Base-by-base conservation (phyloP, 1,139 yeast genomes). In the Protomyces inouyei region DNA sequence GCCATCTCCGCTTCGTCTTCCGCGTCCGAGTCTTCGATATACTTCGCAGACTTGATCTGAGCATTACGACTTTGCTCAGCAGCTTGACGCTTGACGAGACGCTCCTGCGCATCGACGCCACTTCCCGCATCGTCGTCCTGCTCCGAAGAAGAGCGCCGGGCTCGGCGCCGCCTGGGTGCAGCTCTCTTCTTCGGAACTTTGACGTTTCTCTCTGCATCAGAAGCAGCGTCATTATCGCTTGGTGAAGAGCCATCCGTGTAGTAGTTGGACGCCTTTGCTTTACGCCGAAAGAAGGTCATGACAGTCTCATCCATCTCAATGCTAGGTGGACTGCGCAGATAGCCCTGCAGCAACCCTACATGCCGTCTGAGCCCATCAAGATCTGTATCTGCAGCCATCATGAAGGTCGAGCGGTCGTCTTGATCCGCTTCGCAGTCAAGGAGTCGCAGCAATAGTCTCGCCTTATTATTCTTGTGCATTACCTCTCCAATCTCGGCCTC, bases 21-120 rank as follows among this genome's bases (percentile, higher is more conserved):
- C 18, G 66, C 66, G 52, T 66, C 68, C 16, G 68, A 66, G 46
- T 66, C 67, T 36, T 52, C 55, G n/a, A 66, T 60, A 55, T 61
- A 66, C 37, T 61, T 66, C 12, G 66, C 52, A 28, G 61, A 53
- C 35, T 63, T 66, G 55, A 66, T 38, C 16, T 37, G 55, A 9
- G 45, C 54, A n/a, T 48, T 37, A 10, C 64, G 61, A 14, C 57
- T 48, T 28, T 46, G 46, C 32, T 54, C 61, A 43, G 46, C 45
- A n/a, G 67, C 52, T 32, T 55, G 40, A 3, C 61, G 51, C 55
- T 56, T 60, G 40, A 52, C 40, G 1, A 56, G 38, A 3, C 55
- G 55, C 36, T 40, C 56, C n/a, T 53, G 61, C n/a, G 48, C 43
- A 12, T 55, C 60, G 5, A 57, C 53, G 35, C 66, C 65, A 16